These are phyloP conservation scores for Mytilinidion resinicola DNA, from an alignment of 495 filamentous ascomycete species.

Conservation along the genomic window DNA sequence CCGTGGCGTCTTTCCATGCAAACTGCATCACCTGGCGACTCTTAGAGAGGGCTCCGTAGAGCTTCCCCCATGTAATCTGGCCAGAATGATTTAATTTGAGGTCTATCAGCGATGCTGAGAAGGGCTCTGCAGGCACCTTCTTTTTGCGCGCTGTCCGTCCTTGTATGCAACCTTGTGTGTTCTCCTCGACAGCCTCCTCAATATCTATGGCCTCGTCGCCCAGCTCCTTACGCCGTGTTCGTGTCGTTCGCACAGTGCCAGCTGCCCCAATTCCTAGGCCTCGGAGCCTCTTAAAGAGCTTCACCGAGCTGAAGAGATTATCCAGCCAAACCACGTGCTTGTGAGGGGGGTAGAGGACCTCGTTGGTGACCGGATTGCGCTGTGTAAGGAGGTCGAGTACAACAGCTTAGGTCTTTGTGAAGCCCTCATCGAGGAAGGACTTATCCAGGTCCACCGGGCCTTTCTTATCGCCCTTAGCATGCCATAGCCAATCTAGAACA, in stretches of 20 bases:
- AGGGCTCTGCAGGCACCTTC: neutral
- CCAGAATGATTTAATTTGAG: neutral
- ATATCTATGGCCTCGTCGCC: neutral
- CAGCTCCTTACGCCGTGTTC: neutral
- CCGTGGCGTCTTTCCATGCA: too few species aligned
- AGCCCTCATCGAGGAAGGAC: neutral
- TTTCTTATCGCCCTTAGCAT: neutral
- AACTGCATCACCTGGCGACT: neutral
- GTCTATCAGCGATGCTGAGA: neutral
- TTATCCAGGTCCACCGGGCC: neutral
- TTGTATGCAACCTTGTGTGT: neutral
- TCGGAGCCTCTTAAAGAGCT: neutral
- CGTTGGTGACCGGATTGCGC: neutral
- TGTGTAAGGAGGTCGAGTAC: conserved; percentile 1
- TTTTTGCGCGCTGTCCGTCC: too few species aligned
- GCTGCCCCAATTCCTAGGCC: neutral
- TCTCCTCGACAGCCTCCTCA: neutral
- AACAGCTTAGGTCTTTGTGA: neutral
- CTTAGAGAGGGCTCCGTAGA: neutral
- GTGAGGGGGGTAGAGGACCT: neutral
- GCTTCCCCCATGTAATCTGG: too few species aligned
- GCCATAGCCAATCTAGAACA: conserved; percentile 2
- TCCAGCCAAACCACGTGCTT: conserved; percentile 4
- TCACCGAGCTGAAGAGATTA: conserved; percentile 1
- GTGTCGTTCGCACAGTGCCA: too few species aligned